These are phyloP conservation scores for Backusella psychrophila DNA, from an alignment of 192 early-diverging fungal species.

Conservation along the genomic window DNA sequence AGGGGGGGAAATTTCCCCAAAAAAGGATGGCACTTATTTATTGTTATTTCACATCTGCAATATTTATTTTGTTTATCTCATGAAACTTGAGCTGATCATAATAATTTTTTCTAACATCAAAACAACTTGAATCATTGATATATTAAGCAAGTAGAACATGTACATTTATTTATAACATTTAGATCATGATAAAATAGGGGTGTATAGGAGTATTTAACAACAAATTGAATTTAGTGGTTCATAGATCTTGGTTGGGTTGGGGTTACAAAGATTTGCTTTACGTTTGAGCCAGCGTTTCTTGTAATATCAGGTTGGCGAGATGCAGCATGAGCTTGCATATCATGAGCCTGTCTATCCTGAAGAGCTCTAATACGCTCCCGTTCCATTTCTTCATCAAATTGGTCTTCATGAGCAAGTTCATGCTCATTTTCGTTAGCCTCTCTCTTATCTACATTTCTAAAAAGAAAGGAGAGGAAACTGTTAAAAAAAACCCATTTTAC, in stretches of 20 bases:
- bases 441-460: not conserved
- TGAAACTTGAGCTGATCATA: not conserved
- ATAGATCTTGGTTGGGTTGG: constrained; percentile 3
- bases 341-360: constrained; percentile 8
- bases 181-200: not conserved
- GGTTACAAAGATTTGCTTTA: not conserved
- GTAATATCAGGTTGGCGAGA: constrained; percentile 11
- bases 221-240: constrained; percentile 7
- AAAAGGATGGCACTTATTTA: not conserved
- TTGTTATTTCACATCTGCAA: not conserved
- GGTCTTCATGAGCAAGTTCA: not conserved
- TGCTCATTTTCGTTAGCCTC: not conserved
- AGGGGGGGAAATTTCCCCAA: not conserved
- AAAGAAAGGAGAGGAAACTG: not conserved
- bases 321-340: constrained; percentile 12
- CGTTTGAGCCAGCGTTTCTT: constrained; percentile 9
- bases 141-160: not conserved
- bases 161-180: constrained; percentile 9
- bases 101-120: too few species aligned
- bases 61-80: not conserved
- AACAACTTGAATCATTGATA: not conserved
- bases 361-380: not conserved
- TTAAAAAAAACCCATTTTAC: not conserved
- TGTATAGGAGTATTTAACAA: not conserved
- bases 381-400: constrained; percentile 1